phyloP scores from a whole-genome alignment of 257 asterid species.

The Catharanthus roseus region DNA sequence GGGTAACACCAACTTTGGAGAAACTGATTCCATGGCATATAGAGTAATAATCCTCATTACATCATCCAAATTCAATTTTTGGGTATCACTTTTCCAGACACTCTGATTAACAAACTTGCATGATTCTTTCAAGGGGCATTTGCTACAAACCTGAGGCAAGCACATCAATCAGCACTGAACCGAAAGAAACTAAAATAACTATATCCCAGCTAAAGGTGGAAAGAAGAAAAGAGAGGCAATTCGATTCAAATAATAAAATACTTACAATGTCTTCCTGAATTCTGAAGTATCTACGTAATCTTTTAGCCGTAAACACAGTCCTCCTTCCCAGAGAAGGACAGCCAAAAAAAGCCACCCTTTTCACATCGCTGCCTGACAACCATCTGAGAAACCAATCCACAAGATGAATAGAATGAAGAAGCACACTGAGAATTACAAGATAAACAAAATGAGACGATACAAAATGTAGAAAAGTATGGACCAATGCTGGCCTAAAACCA shows the following conservation, averaged over 20 bases:
- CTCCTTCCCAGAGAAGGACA: slow-evolving; percentile 59
- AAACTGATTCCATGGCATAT: slow-evolving; percentile 62
- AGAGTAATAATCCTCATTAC: slow-evolving; percentile 48
- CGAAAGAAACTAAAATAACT: too few species aligned
- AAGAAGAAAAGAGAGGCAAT: background rate
- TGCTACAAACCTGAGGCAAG: slow-evolving; percentile 62
- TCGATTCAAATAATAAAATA: slow-evolving; percentile 1
- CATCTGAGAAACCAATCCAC: slow-evolving; percentile 48
- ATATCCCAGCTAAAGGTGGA: background rate
- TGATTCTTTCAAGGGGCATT: slow-evolving; percentile 46
- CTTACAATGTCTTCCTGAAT: slow-evolving; percentile 63
- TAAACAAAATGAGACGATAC: background rate
- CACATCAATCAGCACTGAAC: background rate
- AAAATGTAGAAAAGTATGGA: background rate
- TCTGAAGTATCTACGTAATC: slow-evolving; percentile 58
- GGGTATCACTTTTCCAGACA: slow-evolving; percentile 17
- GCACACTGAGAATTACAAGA: background rate
- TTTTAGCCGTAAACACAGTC: slow-evolving; percentile 48
- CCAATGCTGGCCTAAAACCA: background rate
- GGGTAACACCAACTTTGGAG: slow-evolving; percentile 50
- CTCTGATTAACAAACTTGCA: slow-evolving; percentile 52
- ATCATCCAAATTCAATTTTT: slow-evolving; percentile 32
- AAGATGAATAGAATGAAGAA: slow-evolving; percentile 16
- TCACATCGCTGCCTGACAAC: slow-evolving; percentile 82
- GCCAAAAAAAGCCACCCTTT: slow-evolving; percentile 65